Evolutionary conservation across 192 early-diverging fungal genomes (phyloP), one percentile per base, ranked within the genome.

Genomic region (Dissophora ornata): DNA sequence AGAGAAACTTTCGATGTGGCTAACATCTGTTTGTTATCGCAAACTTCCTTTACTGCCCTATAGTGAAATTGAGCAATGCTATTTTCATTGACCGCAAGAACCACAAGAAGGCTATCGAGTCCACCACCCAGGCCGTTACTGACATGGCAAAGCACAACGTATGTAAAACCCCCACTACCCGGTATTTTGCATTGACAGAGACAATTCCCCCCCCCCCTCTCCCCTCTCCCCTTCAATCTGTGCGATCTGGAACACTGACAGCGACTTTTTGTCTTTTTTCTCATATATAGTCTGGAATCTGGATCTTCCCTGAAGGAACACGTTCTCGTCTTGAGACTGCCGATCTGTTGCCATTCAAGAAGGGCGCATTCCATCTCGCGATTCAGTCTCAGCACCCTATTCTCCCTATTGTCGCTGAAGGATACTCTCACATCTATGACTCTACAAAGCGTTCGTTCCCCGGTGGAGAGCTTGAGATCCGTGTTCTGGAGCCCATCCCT

Each of bases 341-440:
- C 34, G 63, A 90, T 48, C 57, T 98, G 51, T 80, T 97, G 42
- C 94, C 93, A 8, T 97, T 98, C 80, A 98, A 98, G 81, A 98
- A 97, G 85, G 97, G 97, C 12, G 97, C 94, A 9, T 98, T 98
- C 81, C 93, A 97, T 48, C 74, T 97, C 67, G 95, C 97, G 12
- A 90, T 93, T 56, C 93, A 94, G 79, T 89, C 91, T 1, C 82
- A 83, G 19, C 88, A 93, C 0, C 97, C 97, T 18, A 90, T 98
- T 65, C 86, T 97, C 19, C 95, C 95, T 15, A 82, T 98, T 53
- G 94, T 97, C 10, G 83, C 92, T 40, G 88, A 90, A n/a, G 91
- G 90, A 42, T 87, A 89, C 69, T 80, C 75, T 46, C 61, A 88
- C 28, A 80, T 89, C 41, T 90, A 88, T 54, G 80, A 82, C 67